Conservation (phyloP, 805 yeast genomes). For the Kazachstania bromeliacearum region DNA sequence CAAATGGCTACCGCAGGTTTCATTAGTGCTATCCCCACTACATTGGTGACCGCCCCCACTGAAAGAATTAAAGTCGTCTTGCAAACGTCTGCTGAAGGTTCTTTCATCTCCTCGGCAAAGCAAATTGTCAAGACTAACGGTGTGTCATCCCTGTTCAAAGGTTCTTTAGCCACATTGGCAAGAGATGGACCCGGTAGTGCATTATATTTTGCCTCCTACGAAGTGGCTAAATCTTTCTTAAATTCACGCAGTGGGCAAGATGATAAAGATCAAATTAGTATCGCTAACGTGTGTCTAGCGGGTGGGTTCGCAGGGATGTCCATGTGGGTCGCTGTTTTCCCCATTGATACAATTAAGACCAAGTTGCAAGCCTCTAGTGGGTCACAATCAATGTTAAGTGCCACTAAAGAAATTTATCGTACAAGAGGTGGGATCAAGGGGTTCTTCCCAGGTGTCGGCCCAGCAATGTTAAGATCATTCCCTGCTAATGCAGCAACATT, state of each 20-base stretch:
- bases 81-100: conserved; percentile 50
- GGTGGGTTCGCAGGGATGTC: conserved; percentile 96
- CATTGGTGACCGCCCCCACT: conserved; percentile 94
- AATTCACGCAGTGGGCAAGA: conserved; percentile 29
- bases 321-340: conserved; percentile 96
- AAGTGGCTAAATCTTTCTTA: conserved; percentile 57
- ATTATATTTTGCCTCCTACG: conserved; percentile 89
- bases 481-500: conserved; percentile 99
- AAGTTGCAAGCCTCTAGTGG: conserved; percentile 30
- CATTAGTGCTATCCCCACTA: conserved; percentile 88
- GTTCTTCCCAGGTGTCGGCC: conserved; percentile 96
- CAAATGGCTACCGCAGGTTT: conserved; percentile 90
- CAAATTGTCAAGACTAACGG: conserved; percentile 76
- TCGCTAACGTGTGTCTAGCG: conserved; percentile 71
- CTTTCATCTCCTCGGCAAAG: conserved; percentile 38
- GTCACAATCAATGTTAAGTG: conserved; percentile 47
- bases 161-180: conserved; percentile 84
- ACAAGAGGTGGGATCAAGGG: conserved; percentile 72
- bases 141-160: conserved; percentile 73
- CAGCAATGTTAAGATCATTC: conserved; percentile 88
- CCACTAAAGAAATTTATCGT: conserved; percentile 58
- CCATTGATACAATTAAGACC: conserved; percentile 84
- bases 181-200: conserved; percentile 98
- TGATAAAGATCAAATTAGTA: conserved; percentile 44
- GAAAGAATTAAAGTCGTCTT: conserved; percentile 91